Base-by-base conservation (phyloP, 768 basidiomycete species). In the Termitomyces sp. region DNA sequence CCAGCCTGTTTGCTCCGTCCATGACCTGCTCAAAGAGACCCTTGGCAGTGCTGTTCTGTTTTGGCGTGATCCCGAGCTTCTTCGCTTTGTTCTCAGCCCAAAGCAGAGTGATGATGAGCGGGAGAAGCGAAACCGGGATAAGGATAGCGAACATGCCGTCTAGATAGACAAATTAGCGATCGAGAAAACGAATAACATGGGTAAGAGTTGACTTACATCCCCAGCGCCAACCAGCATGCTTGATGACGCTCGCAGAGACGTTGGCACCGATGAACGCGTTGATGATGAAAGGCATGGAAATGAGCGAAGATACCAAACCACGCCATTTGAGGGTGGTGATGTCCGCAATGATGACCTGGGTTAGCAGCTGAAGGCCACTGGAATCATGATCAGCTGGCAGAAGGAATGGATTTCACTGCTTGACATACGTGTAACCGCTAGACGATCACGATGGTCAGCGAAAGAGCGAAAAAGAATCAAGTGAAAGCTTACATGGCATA, bases 231-330 rank as follows among this genome's bases (percentile, higher is more conserved):
- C 82, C 81, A 26, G 74, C 71, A 30, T 69, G 66, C 13, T 66
- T 62, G 44, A 79, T 57, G 38, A 81, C 72, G 60, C 72, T 72
- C 7, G 82, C 66, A n/a, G 82, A 76, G 50, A 88, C 79, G 64
- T 83, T 84, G n/a, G 82, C 74, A n/a, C 85, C 84, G 58, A 87
- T 73, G 66, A 86, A 87, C 2, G 76, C 83, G 67, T 88, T 87
- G 68, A 88, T 74, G 60, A 88, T 71, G 70, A 82, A 85, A 4
- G 83, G 83, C 44, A 76, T 61, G 7, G 79, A 77, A 13, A 76
- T 77, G 32, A 84, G 70, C 7, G 69, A 62, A 1, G 68, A 57
- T 7, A 72, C 68, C 2, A 72, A 44, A 8, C 83, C 82, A 56
- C 84, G 76, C 81, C 82, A 84, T 66, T 74, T 73, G 18, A 85